These are phyloP conservation scores for Aureococcus anophagefferens DNA, from an alignment of 108 stramenopile genomes.

Conservation along the genomic window DNA sequence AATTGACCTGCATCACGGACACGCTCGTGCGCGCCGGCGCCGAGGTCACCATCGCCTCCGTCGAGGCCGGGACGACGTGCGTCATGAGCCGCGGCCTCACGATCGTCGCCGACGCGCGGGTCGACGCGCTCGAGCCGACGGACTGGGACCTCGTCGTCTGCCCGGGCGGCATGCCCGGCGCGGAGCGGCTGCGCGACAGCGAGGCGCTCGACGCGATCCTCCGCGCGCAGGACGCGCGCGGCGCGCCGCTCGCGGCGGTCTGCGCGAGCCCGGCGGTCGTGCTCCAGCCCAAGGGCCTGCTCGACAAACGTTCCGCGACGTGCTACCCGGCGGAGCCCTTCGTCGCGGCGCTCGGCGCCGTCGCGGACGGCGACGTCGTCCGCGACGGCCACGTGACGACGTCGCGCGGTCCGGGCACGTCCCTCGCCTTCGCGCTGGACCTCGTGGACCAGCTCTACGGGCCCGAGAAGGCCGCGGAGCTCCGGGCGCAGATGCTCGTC, in stretches of 20 bases:
- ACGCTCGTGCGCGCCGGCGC: conserved; percentile 72
- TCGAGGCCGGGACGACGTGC: neutral
- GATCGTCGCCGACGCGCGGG: neutral
- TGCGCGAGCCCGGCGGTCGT: conserved; percentile 81
- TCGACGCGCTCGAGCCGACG: neutral
- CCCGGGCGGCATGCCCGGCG: conserved; percentile 41
- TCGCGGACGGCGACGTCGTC: conserved; percentile 54
- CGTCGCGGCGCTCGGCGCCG: conserved; percentile 41
- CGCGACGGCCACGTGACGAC: conserved; percentile 9
- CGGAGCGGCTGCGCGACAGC: conserved; percentile 65
- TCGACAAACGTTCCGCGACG: conserved; percentile 55
- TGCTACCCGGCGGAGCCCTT: conserved; percentile 78
- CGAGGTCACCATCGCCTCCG: neutral
- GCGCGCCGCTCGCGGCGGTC: conserved; percentile 53
- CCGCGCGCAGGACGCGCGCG: conserved; percentile 50
- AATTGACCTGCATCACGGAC: conserved; percentile 87
- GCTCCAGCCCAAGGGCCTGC: conserved; percentile 56
- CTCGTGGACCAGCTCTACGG: conserved; percentile 45
- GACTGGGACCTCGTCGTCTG: neutral
- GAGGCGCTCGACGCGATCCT: conserved; percentile 49
- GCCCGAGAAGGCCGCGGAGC: conserved; percentile 32
- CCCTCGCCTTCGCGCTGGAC: conserved; percentile 54
- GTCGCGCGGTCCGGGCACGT: conserved; percentile 26
- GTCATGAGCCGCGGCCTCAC: neutral
- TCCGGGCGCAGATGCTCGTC: conserved; percentile 32